Percentiles rank a stretch among this genome's conserved stretches.
Evolutionary conservation across 495 filamentous ascomycete species (phyloP).

Genomic region (Talaromyces adpressus): DNA sequence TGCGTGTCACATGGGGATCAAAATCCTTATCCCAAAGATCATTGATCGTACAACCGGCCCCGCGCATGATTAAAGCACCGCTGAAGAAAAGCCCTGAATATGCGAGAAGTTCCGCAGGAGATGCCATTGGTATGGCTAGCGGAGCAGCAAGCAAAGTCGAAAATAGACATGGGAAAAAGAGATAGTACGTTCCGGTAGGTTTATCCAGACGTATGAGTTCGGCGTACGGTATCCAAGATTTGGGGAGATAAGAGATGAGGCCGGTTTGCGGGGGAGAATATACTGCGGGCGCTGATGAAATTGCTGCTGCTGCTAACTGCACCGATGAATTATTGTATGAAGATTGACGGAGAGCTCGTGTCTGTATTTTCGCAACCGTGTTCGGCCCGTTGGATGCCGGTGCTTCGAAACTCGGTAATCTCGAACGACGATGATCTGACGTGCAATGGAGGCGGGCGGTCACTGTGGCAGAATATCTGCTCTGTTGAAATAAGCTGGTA

Average conservation of each 20-base stretch:
- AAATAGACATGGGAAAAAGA: conserved; percentile 92
- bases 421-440: not conserved
- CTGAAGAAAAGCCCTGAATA: conserved; percentile 75
- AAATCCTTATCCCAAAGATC: conserved; percentile 95
- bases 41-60: conserved; percentile 97
- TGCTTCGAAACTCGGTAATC: not conserved
- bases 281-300: conserved; percentile 46
- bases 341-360: conserved; percentile 47
- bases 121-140: conserved; percentile 33
- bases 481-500: not conserved
- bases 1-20: conserved; percentile 84
- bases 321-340: conserved; percentile 70
- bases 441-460: not conserved
- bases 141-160: conserved; percentile 35
- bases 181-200: conserved; percentile 88
- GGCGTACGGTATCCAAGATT: conserved; percentile 81
- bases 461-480: not conserved
- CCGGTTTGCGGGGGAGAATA: conserved; percentile 82
- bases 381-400: not conserved
- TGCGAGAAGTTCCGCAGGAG: conserved; percentile 53
- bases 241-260: conserved; percentile 75
- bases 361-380: not conserved
- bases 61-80: conserved; percentile 91
- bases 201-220: conserved; percentile 91
- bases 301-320: conserved; percentile 53